Evolutionary conservation across 495 filamentous ascomycete species (phyloP), one percentile per base, ranked within the genome.

Genomic region (Penicillium steckii): DNA sequence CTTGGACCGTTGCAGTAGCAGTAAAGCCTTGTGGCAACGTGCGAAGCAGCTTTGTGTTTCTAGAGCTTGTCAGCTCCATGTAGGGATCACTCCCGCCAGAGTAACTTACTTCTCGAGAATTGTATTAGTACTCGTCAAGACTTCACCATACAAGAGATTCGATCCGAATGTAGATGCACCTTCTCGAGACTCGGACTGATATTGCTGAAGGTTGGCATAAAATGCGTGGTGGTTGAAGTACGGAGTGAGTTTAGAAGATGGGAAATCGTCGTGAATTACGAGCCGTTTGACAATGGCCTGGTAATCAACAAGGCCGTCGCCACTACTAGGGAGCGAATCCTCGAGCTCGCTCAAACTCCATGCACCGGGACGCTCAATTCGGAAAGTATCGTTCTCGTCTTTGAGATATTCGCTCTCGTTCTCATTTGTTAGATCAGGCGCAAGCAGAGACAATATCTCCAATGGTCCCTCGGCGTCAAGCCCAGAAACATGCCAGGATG

Each of bases 51-150:
- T 84, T 81, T 3, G 80, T 80, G 65, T 98, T 98, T 60, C 87
- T 91, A 56, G 1, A 12, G 10, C 3, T 25, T 29, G 43, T 73
- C 45, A 74, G 60, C 42, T 1, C 8, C 27, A 17, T 26, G 0
- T 8, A 21, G 15, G 8, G 27, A 7, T 33, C 22, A 22, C 9
- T 7, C 1, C 8, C n/a, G 15, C 12, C 25, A n/a, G 17, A 17
- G 45, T 17, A 15, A 19, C 70, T 65, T 68, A 90, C 89, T 94
- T 96, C 64, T 97, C 94, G 1, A 98, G 73, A n/a, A 97, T 77
- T 2, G 92, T 95, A 66, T 90, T 95, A 18, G 94, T 98, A 67
- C 90, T 95, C 13, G 94, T 97, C 33, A 97, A 76, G 3, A 95
- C 90, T 65, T 96, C 90, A 27, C 89, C 93, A 67, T 97, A 97